Evolutionary conservation across 352 stramenopile species (phyloP).

Genomic region (Phytophthora citrophthora): DNA sequence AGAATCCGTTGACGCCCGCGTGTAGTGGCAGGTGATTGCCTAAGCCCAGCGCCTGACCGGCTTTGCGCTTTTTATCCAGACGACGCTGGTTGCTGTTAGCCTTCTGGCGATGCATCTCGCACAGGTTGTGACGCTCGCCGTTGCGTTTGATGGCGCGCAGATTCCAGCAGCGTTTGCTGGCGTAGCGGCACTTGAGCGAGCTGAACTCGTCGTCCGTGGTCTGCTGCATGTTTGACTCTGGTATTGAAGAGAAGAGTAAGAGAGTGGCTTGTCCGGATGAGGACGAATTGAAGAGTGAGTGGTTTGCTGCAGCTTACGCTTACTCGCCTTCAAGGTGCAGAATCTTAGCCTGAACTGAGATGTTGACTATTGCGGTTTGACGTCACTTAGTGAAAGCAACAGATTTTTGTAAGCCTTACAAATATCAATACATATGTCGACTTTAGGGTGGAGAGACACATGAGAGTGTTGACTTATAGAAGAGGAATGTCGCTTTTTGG

Average conservation of each 20-base stretch:
- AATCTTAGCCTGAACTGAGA: constrained; percentile 19
- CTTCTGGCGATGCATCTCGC: constrained; percentile 84
- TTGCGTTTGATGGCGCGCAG: constrained; percentile 83
- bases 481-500: constrained; percentile 25
- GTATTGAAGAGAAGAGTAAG: neutral
- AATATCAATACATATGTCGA: constrained; percentile 4
- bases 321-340: constrained; percentile 22
- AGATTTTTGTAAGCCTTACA: constrained; percentile 7
- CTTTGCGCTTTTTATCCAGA: constrained; percentile 79
- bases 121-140: constrained; percentile 84
- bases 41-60: constrained; percentile 45
- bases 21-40: constrained; percentile 33
- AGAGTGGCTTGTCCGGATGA: constrained; percentile 11
- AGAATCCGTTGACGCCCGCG: constrained; percentile 12
- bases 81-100: constrained; percentile 86
- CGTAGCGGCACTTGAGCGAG: constrained; percentile 76
- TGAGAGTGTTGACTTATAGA: constrained; percentile 19
- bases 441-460: constrained; percentile 14
- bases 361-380: constrained; percentile 9
- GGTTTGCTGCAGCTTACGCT: constrained; percentile 1
- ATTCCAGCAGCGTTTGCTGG: constrained; percentile 86
- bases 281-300: constrained; percentile 40
- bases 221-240: constrained; percentile 13
- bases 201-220: constrained; percentile 43
- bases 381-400: neutral